Evolutionary conservation across 305 asterid species (phyloP), one percentile per base, ranked within the genome.

Genomic region (Coffea humblotiana): DNA sequence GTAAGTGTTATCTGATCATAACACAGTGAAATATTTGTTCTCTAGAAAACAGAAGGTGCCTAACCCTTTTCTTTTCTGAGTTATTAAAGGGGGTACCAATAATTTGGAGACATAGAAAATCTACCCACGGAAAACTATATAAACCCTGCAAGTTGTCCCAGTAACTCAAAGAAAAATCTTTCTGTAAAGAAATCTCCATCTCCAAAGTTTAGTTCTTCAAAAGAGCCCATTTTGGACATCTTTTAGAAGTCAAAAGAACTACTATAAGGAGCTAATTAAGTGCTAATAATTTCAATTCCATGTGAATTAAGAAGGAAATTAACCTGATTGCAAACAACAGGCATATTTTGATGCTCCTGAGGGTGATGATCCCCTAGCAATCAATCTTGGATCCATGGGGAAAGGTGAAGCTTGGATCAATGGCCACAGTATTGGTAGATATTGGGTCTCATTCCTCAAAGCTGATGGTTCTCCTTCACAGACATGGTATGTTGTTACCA

Each of bases 311-410:
- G 51, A 80, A 21, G 13, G 27, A 16, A 37, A 2, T 15, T 54
- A 40, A 29, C 13, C 49, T 58, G 74, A 6, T 65, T 49, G 63
- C n/a, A 63, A 75, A 70, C 3, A 45, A 72, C 83, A 95, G 99
- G 69, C 94, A 19, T 71, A 43, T 35, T 92, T 95, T 27, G 93
- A 91, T 81, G 94, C 92, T 76, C 99, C 99, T 0, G 67, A 1
- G 4, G 97, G 97, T 27, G 83, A 40, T 72, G 96, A 88, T 77
- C 97, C 99, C 0, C 83, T 93, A n/a, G 96, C 92, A 52, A 76
- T 95, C 78, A 91, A 95, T 84, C 97, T 95, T n/a, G 89, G 87
- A 5, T 86, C 97, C 16, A 95, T 93, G 99, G 97, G 98, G 61
- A 95, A 95, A 86, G 99, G 99, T 13, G 88, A 91, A 87, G 90